phyloP scores from a whole-genome alignment of 495 filamentous ascomycete species.

The Pyrenopolyporus hunteri region DNA sequence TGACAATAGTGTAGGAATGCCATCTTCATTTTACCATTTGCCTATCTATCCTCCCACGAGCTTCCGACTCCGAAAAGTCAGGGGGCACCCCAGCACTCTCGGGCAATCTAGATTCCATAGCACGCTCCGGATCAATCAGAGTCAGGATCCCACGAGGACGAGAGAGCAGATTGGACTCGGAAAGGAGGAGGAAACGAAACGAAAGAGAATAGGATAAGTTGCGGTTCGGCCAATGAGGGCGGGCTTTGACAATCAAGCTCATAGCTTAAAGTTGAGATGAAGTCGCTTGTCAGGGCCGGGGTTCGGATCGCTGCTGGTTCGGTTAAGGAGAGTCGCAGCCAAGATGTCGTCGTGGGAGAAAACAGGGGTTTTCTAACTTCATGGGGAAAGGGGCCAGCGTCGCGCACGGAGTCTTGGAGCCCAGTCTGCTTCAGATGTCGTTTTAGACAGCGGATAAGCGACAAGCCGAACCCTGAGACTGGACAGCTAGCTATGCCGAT shows the following conservation, averaged over 20 bases:
- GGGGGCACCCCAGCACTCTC: slow-evolving; percentile 17
- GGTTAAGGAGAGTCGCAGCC: slow-evolving; percentile 34
- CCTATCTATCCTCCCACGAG: slow-evolving; percentile 18
- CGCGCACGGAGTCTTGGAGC: slow-evolving; percentile 26
- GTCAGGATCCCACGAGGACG: slow-evolving; percentile 7
- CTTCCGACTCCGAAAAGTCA: slow-evolving; percentile 36
- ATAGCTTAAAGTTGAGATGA: slow-evolving; percentile 48
- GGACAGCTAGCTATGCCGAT: slow-evolving; percentile 26
- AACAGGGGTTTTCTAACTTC: slow-evolving; percentile 19
- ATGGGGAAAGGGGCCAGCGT: slow-evolving; percentile 14
- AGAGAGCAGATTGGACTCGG: slow-evolving; percentile 15
- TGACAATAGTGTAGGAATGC: slow-evolving; percentile 11
- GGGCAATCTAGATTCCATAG: slow-evolving; percentile 38
- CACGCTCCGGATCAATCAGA: slow-evolving; percentile 8
- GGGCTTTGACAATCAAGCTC: slow-evolving; percentile 21
- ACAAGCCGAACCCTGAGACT: slow-evolving; percentile 43
- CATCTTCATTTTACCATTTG: slow-evolving; percentile 19
- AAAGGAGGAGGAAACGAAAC: slow-evolving; percentile 35
- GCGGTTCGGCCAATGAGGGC: slow-evolving; percentile 24
- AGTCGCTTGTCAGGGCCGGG: slow-evolving; percentile 28
- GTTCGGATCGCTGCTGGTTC: slow-evolving; percentile 39
- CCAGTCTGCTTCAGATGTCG: slow-evolving; percentile 38
- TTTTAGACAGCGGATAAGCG: slow-evolving; percentile 37
- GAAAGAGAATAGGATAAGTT: slow-evolving; percentile 5
- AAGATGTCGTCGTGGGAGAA: slow-evolving; percentile 23